Evolutionary conservation across 805 yeast species (phyloP).

Genomic region (Jamesozyma jinghongensis): DNA sequence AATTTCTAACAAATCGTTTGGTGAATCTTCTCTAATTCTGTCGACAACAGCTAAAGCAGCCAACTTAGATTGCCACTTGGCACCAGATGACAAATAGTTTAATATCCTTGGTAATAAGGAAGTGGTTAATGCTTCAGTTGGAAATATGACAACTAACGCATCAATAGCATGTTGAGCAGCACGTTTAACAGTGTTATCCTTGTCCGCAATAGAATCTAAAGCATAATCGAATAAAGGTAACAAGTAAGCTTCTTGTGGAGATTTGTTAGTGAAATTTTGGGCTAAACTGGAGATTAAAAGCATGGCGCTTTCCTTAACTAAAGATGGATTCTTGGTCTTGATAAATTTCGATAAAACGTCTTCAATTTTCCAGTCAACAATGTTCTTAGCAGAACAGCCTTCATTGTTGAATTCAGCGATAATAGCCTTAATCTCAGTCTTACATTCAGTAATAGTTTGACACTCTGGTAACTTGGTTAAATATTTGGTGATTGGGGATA

Average conservation of each 20-base stretch:
- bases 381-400: constrained; percentile 25
- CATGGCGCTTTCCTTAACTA: constrained; percentile 71
- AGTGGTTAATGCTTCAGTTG: constrained; percentile 71
- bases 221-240: constrained; percentile 53
- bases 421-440: constrained; percentile 30
- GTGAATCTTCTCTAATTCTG: constrained; percentile 65
- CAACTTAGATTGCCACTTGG: constrained; percentile 87
- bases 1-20: constrained; percentile 76
- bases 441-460: constrained; percentile 30
- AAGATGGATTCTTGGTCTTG: constrained; percentile 64
- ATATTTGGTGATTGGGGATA: constrained; percentile 57
- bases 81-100: constrained; percentile 61
- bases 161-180: constrained; percentile 78
- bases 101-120: constrained; percentile 54
- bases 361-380: constrained; percentile 56
- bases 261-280: constrained; percentile 51
- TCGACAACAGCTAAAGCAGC: constrained; percentile 72
- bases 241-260: constrained; percentile 71
- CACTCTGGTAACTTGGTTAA: constrained; percentile 32
- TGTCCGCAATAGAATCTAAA: constrained; percentile 71
- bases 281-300: constrained; percentile 50
- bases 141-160: constrained; percentile 57
- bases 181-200: constrained; percentile 76
- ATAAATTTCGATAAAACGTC: constrained; percentile 57
- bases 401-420: constrained; percentile 39